Conservation (phyloP, 148 eudicot species). For the Rhododendron ferrugineum region DNA sequence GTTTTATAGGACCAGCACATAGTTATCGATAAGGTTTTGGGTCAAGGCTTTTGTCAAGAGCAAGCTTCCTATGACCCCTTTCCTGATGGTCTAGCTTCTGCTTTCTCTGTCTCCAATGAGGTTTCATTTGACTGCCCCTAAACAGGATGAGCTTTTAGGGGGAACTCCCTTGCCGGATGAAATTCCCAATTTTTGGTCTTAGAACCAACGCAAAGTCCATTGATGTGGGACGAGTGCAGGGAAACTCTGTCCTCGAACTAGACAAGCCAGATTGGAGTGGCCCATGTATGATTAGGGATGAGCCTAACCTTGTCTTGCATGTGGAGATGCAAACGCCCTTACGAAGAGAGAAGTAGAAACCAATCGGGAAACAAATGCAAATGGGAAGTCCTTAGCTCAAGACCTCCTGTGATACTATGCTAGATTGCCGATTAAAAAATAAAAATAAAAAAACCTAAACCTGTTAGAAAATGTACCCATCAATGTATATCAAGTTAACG, state of each 20-base stretch:
- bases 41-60: not conserved
- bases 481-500: not conserved
- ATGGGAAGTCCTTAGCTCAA: not conserved
- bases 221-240: not conserved
- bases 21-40: not conserved
- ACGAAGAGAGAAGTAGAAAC: too few relatives aligned
- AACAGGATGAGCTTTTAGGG: too few relatives aligned
- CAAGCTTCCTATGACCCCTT: not conserved
- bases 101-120: not conserved
- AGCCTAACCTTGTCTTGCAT: not conserved
- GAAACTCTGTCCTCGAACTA: not conserved
- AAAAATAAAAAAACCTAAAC: too few relatives aligned
- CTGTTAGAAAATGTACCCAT: not conserved
- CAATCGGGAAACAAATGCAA: too few relatives aligned
- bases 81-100: not conserved
- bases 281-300: not conserved
- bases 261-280: not conserved
- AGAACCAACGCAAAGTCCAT: not conserved
- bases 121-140: not conserved
- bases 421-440: not conserved
- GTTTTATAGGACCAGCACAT: not conserved
- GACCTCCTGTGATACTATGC: not conserved
- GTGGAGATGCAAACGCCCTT: not conserved
- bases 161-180: not conserved
- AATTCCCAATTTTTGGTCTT: not conserved